Evolutionary conservation across 192 early-diverging fungal species (phyloP), one percentile per base, ranked within the genome.

Genomic region (Pilobolus umbonatus): DNA sequence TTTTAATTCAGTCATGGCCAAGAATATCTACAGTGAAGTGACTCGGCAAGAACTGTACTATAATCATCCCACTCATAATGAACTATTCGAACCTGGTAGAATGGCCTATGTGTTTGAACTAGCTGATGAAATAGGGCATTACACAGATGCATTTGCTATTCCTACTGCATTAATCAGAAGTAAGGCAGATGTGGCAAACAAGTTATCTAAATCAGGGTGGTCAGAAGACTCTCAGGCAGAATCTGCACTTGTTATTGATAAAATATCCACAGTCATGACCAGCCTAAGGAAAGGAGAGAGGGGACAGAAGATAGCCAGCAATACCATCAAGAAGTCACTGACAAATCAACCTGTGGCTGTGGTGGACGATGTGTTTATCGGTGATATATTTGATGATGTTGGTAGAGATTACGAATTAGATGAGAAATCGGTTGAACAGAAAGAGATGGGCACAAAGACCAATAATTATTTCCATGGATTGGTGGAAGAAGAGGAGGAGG

Each of bases 371-470:
- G 26, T 28, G 45, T 49, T 35, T 54, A 54, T 54, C 22, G 52
- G 35, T 26, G 85, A 92, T 69, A 96, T 96, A 25, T 96, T 96
- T 82, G 88, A 81, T 6, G 92, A 91, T 53, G 92, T 74, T 5
- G 94, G 92, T 1, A 61, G 81, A 4, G 87, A 92, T 38, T 95
- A 95, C 59, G 58, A 68, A 12, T 65, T 92, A 1, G 77, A 85
- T n/a, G 78, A 72, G 21, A 28, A 28, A 3, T 9, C 51, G 3
- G 11, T 36, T 2, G 45, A 64, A n/a, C 32, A 45, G 1, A 19
- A n/a, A 8, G 10, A 24, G 22, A n/a, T 24, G 12, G 5, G 30
- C 9, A 31, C n/a, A 19, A 43, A 8, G 26, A 31, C 14, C 4
- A 9, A 26, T 9, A 54, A 73, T 12, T 59, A 59, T 52, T 61